A percentile compares a stretch with the other conserved stretches of the same genome.
These are phyloP conservation scores for Nakaseomyces sp. DNA, from an alignment of 1,139 yeast genomes.

Conservation along the genomic window DNA sequence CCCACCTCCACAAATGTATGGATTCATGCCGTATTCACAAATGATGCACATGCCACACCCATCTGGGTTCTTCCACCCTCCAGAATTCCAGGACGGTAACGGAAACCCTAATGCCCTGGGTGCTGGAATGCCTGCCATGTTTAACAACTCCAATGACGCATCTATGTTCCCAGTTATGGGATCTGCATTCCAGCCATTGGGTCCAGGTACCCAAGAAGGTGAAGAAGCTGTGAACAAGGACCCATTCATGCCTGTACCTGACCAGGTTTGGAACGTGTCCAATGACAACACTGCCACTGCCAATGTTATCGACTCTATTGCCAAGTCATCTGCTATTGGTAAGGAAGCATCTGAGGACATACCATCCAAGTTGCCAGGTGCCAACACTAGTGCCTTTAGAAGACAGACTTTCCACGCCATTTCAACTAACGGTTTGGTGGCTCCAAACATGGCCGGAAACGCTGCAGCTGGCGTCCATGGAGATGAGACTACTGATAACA, in stretches of 20 bases:
- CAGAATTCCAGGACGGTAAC: constrained; percentile 15
- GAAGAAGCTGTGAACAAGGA: constrained; percentile 1
- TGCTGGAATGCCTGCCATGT: constrained; percentile 15
- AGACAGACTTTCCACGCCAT: constrained; percentile 37
- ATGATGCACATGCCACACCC: constrained; percentile 30
- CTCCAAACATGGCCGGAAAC: constrained; percentile 9
- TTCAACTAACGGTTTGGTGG: constrained; percentile 32
- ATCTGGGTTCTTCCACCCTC: constrained; percentile 24
- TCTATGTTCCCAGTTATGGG: constrained; percentile 15
- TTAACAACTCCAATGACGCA: constrained; percentile 16
- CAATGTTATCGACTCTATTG: constrained; percentile 7
- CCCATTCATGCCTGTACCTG: constrained; percentile 10
- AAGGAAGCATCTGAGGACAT: constrained; percentile 10
- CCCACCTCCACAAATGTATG: constrained; percentile 27
- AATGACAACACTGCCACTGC: constrained; percentile 3
- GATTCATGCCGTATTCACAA: constrained; percentile 28
- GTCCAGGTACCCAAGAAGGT: constrained; percentile 6
- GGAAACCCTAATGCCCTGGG: constrained; percentile 3
- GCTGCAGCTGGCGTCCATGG: constrained; percentile 6
- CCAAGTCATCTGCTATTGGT: constrained; percentile 9
- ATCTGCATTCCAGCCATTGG: constrained; percentile 9
- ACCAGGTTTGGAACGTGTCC: constrained; percentile 15
- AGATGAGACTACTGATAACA: constrained; percentile 8
- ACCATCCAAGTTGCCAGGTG: constrained; percentile 11
- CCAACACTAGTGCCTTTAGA: constrained; percentile 24